Base-by-base conservation (phyloP, 306 rosid genomes). In the Ammopiptanthus mongolicus region DNA sequence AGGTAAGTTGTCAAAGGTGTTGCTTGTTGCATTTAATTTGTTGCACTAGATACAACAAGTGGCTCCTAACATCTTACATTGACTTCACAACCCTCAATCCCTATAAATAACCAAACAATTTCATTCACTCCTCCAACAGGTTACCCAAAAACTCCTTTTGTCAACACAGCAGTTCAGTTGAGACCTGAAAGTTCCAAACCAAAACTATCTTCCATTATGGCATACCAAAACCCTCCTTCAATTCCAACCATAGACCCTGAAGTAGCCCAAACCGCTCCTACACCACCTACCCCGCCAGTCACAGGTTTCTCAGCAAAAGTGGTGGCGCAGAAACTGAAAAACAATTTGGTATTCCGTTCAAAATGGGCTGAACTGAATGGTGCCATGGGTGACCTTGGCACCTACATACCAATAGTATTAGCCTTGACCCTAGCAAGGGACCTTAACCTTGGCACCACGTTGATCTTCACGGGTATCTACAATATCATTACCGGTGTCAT, bases 331-430 rank as follows among this genome's bases (percentile, higher is more conserved):
- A 77, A 79, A 65, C 22, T 85, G 63, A 87, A 80, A 82, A 5
- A 34, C 76, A 89, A 89, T 71, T 74, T 89, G 81, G 69, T 76
- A 71, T 78, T 85, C 53, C 80, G 73, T 23, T 89, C 93, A 36
- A 85, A 83, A 77, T 89, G 87, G 88, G 88, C 73, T 2, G 93
- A 89, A 39, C 13, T 90, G 7, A 90, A 88, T 34, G 96, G 96
- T 42, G 93, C 96, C 50, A 86, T 90, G 87, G 93, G 96, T 17
- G 93, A 90, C 82, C 87, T 90, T 2, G 96, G 96, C 67, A 90
- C 96, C 4, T 90, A 81, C 28, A 90, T 88, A 77, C 93, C 96
- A 4, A 86, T 90, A 59, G 75, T 88, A 0, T 55, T 90, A 13
- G 85, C 89, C 41, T 48, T 90, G 10, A 79, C 93, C 4, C 85